Base-by-base conservation (phyloP, 192 early-diverging fungal genomes). In the Chytriomyces confervae region DNA sequence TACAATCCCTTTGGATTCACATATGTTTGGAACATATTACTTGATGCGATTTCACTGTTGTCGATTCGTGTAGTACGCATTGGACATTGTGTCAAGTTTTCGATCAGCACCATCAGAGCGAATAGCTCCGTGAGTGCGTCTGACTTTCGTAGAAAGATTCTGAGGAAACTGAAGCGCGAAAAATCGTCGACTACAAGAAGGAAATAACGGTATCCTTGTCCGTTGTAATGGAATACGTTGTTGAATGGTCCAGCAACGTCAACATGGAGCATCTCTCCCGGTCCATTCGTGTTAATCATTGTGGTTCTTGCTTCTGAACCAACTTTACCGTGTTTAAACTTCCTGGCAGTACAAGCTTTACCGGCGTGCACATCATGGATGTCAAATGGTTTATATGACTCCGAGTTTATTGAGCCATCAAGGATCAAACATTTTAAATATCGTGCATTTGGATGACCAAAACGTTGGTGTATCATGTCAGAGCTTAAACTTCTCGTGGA, bases 231-330 rank as follows among this genome's bases (percentile, higher is more conserved):
- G 23, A 68, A 68, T 3, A 27, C 66, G 7, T 9, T 2, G 18
- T 23, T 43, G 23, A 45, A 68, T 68, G 29, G 29, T 11, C 66
- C 66, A 27, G 36, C 23, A 6, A 68, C 23, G 23, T 68, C 66
- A 1, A 46, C 66, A 43, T 68, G 66, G 10, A 68, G 23, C 66
- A 68, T 68, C 47, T 68, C 66, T 18, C 66, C 66, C 2, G 47
- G 66, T 8, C 66, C 47, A 49, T 44, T 8, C 8, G 66, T 23
- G 29, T 68, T 68, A 3, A 68, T 68, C 13, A 45, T 46, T 13
- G 47, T 46, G 43, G 43, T 46, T 48, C 66, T 9, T 2, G 44
- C 13, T 68, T 68, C 66, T 44, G 66, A 68, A 45, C 66, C 47
- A 23, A 68, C 36, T 68, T 68, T 68, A 48, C 5, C 10, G 1